Evolutionary conservation across 139 green algal genomes (phyloP), one percentile per base, ranked within the genome.

Genomic region (Deuterostichococcus epilithicus): DNA sequence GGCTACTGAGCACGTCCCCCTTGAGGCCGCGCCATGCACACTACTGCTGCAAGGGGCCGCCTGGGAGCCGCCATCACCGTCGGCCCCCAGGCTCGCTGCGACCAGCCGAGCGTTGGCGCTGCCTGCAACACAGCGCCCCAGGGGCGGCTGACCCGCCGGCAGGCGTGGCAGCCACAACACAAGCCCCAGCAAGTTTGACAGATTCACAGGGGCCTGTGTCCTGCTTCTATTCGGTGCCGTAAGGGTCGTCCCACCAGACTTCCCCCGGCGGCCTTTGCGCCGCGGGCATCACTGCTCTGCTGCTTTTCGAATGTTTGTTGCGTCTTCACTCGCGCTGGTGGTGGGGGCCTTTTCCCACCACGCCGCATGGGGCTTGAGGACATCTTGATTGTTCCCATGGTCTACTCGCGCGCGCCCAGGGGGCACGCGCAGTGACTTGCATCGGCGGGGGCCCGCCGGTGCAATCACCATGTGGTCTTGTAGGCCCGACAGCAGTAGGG

Each of bases 401-500:
- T 63, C 28, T n/a, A n/a, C n/a, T n/a, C n/a, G n/a, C n/a, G n/a
- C n/a, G n/a, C n/a, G n/a, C n/a, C 20, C 18, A n/a, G 10, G 52
- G 52, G 52, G 52, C n/a, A n/a, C n/a, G 52, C 52, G 52, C 52
- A 63, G 52, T 28, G 52, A 63, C 52, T 63, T 63, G 26, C 18
- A 30, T 63, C 18, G 20, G 3, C 18, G 10, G 52, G 52, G 52
- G 18, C 18, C 10, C 28, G 52, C 13, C 52, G 10, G 52, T 63
- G 52, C 18, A 20, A 13, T 30, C 26, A 20, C 52, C 52, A 63
- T 63, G 52, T 63, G n/a, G 52, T 63, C 18, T 63, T 63, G 52
- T 63, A 63, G 52, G 52, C 52, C 52, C 52, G 52, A 63, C 52
- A 63, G 52, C 52, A 63, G 52, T 63, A 63, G n/a, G 52, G 52